Percentiles rank a stretch among this genome's conserved stretches.
These are phyloP conservation scores for Capillidium heterosporum DNA, from an alignment of 371 early-diverging fungal genomes.

Conservation along the genomic window DNA sequence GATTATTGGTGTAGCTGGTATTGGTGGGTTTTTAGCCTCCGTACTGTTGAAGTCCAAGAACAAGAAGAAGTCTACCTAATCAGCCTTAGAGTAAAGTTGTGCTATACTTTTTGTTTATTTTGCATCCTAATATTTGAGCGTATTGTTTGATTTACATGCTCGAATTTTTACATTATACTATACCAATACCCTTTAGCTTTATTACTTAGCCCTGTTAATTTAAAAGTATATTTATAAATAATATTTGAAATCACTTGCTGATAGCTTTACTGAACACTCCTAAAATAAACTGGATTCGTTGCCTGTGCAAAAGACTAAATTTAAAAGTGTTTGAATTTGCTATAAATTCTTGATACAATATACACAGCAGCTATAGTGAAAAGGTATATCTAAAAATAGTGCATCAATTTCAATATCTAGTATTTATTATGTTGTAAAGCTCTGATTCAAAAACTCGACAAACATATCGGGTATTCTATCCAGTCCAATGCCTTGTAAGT, in stretches of 20 bases:
- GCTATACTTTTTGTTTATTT: not conserved
- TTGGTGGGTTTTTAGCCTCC: not conserved
- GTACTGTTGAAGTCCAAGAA: not conserved
- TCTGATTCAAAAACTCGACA: conserved; percentile 78
- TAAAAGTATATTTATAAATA: not conserved
- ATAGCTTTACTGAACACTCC: no score
- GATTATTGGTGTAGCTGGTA: not conserved
- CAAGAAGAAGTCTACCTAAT: conserved; percentile 1
- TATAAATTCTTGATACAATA: no score
- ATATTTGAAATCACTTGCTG: no score
- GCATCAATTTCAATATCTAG: no score
- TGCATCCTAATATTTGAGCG: not conserved
- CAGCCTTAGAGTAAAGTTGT: no score
- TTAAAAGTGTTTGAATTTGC: no score
- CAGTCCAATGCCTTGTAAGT: conserved; percentile 31
- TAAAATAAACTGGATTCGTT: no score
- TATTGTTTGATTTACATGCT: not conserved
- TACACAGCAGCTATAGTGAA: not conserved
- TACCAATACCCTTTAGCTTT: not conserved
- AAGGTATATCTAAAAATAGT: no score
- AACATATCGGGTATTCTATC: conserved; percentile 61
- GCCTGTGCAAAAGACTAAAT: no score
- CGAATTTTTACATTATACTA: not conserved
- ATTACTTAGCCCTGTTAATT: not conserved
- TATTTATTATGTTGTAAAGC: conserved; percentile 15